Conservation (phyloP, 2,329 filamentous ascomycete species). For the Aspergillus fischeri region DNA sequence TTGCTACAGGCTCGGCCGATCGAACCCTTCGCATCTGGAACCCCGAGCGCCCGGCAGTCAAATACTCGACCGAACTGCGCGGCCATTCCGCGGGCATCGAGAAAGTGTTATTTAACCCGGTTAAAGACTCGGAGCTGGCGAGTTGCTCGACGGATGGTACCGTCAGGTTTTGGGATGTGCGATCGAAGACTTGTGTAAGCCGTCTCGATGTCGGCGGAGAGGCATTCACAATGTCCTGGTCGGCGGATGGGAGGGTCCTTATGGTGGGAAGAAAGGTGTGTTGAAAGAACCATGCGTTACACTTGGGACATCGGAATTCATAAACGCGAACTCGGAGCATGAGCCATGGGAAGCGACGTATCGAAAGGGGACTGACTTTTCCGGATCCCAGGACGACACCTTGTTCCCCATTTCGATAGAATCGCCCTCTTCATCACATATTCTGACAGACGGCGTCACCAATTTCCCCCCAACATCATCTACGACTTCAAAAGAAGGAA, state of each 20-base stretch:
- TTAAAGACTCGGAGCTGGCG: constrained; percentile 46
- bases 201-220: constrained; percentile 48
- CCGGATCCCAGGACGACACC: constrained; percentile 41
- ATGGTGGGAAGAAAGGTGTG: constrained; percentile 46
- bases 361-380: not conserved
- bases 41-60: constrained; percentile 44
- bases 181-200: constrained; percentile 45
- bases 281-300: not conserved
- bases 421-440: constrained; percentile 35
- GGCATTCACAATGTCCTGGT: constrained; percentile 47
- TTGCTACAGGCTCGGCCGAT: constrained; percentile 85
- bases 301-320: not conserved
- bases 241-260: constrained; percentile 44
- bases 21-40: constrained; percentile 94
- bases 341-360: not conserved
- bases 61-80: constrained; percentile 47
- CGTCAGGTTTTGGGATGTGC: constrained; percentile 49
- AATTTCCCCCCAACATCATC: constrained; percentile 4
- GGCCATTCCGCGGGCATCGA: constrained; percentile 46
- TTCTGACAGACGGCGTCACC: constrained; percentile 17
- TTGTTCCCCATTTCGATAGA: constrained; percentile 44
- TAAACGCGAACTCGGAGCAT: not conserved
- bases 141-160: constrained; percentile 49
- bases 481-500: constrained; percentile 13
- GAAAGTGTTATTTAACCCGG: constrained; percentile 48